A percentile compares a stretch with the other conserved stretches of the same genome.
phyloP scores from a whole-genome alignment of 1,284 basidiomycete genomes.

The Cerrena zonata region DNA sequence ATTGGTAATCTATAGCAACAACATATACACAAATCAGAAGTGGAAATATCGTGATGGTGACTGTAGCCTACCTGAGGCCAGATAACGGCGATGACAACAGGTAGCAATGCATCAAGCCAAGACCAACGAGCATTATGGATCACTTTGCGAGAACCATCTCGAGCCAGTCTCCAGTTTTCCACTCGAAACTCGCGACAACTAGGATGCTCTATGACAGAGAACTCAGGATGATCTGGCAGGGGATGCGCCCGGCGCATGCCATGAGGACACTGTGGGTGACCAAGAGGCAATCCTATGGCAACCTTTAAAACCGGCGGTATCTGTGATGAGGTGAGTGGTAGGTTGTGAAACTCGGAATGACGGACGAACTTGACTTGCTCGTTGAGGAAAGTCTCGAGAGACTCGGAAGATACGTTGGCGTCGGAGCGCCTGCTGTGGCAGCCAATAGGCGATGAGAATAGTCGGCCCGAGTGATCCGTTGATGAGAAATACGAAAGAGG shows the following conservation, averaged over 20 bases:
- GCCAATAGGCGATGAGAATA: no score
- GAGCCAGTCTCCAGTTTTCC: slow-evolving; percentile 40
- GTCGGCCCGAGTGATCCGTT: no score
- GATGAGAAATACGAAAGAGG: no score
- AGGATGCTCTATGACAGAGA: slow-evolving; percentile 40
- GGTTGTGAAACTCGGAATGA: no score
- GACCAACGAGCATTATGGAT: slow-evolving; percentile 26
- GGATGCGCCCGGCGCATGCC: slow-evolving; percentile 43
- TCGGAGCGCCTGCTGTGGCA: no score
- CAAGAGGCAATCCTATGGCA: no score
- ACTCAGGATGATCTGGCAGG: slow-evolving; percentile 48
- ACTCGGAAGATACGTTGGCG: no score
- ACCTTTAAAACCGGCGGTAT: no score
- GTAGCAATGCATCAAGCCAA: slow-evolving; percentile 33
- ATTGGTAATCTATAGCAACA: not conserved
- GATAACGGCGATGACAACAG: slow-evolving; percentile 28
- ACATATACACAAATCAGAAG: not conserved
- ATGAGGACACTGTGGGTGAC: slow-evolving; percentile 6
- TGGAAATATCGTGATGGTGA: not conserved
- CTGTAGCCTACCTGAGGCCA: slow-evolving; percentile 35
- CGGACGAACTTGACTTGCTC: not conserved
- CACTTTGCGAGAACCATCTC: slow-evolving; percentile 34
- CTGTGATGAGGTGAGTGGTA: no score
- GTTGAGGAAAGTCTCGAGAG: no score
- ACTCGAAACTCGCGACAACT: slow-evolving; percentile 49